Evolutionary conservation across 257 asterid genomes (phyloP).

Genomic region (Solanum ossicruentum): DNA sequence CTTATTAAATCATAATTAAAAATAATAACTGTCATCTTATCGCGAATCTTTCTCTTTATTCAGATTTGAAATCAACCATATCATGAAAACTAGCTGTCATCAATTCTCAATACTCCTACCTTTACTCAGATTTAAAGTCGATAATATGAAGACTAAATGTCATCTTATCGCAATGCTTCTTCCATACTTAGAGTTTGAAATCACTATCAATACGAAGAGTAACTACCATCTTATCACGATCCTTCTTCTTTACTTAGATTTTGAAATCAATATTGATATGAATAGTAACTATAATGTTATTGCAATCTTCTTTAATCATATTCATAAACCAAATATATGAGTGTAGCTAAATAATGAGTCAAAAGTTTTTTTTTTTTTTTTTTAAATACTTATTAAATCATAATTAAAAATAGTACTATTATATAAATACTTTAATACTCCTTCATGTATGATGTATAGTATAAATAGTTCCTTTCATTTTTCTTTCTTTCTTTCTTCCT

Average conservation of each 20-base stretch:
- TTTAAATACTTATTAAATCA: background rate
- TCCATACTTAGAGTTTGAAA: background rate
- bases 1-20: too few relatives aligned
- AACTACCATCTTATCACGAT: background rate
- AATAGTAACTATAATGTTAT: too few relatives aligned
- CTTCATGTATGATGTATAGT: background rate
- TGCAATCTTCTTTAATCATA: too few relatives aligned
- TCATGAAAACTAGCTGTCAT: background rate
- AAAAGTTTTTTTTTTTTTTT: background rate
- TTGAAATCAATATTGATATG: background rate
- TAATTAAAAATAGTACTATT: background rate
- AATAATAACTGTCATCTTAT: too few relatives aligned
- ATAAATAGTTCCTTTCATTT: background rate
- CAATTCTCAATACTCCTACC: background rate
- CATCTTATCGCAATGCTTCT: background rate
- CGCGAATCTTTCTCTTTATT: background rate
- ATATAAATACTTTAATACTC: background rate
- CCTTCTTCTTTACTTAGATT: background rate
- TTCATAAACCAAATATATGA: too few relatives aligned
- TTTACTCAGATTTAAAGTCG: background rate
- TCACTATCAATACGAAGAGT: background rate
- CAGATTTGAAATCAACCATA: background rate
- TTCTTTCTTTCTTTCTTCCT: background rate
- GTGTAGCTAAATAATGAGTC: background rate
- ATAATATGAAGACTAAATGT: too few relatives aligned